A percentile compares a stretch with the other conserved stretches of the same genome.
Conservation (phyloP, 768 basidiomycete species). For the Trametes maxima region DNA sequence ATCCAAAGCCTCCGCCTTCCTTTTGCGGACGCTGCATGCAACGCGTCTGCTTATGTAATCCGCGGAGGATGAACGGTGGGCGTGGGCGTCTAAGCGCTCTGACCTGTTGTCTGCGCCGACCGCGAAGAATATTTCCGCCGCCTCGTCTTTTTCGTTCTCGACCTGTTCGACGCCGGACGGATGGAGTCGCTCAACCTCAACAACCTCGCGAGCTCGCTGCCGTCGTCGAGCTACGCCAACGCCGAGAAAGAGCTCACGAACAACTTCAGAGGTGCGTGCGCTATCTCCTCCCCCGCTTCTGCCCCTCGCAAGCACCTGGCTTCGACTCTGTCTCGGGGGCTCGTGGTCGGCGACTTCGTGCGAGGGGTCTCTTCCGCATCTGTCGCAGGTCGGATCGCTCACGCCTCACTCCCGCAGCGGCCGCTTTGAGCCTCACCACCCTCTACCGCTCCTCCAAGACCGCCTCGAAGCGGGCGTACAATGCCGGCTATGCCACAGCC, state of each 20-base stretch:
- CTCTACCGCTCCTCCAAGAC: slow-evolving; percentile 79
- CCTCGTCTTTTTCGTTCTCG: not conserved
- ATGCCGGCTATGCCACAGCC: slow-evolving; percentile 76
- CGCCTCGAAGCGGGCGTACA: slow-evolving; percentile 79
- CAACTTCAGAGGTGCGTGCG: slow-evolving; percentile 71
- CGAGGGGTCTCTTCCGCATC: not conserved
- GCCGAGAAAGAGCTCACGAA: slow-evolving; percentile 81
- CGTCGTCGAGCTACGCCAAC: slow-evolving; percentile 66
- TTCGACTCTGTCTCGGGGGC: not conserved
- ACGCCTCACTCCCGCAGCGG: slow-evolving; percentile 48
- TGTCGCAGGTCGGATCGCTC: not conserved
- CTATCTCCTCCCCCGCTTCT: slow-evolving; percentile 3
- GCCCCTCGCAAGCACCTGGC: slow-evolving; percentile 17
- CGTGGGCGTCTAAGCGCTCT: slow-evolving; percentile 6
- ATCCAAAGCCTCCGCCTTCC: not conserved
- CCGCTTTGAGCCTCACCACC: slow-evolving; percentile 82
- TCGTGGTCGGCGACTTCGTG: not conserved
- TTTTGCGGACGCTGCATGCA: not conserved
- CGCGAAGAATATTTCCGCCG: too few species aligned
- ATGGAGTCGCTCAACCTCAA: slow-evolving; percentile 64
- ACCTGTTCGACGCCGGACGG: not conserved
- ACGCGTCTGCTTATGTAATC: slow-evolving; percentile 12
- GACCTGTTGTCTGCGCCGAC: slow-evolving; percentile 1
- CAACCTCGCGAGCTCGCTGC: slow-evolving; percentile 76
- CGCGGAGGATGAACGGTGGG: not conserved